phyloP scores from a whole-genome alignment of 164 flowering plant genomes.

The Nymphaea colorata region DNA sequence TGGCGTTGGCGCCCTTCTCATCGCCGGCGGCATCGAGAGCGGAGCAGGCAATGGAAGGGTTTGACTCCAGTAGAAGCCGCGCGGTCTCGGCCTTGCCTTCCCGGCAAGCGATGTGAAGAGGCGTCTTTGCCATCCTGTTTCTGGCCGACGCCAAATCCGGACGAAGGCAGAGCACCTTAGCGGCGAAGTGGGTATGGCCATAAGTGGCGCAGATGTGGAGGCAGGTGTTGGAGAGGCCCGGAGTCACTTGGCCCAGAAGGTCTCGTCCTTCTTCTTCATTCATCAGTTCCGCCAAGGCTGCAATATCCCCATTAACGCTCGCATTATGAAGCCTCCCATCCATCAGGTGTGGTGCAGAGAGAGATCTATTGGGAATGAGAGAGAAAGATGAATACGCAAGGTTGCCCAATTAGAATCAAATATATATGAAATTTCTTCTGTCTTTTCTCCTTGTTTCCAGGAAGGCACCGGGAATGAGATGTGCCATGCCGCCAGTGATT shows the following conservation, averaged over 20 bases:
- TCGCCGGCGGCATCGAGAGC: not conserved
- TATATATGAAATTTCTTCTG: not conserved
- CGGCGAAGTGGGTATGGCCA: not conserved
- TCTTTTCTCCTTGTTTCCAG: not conserved
- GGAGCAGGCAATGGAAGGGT: not conserved
- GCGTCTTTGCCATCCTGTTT: not conserved
- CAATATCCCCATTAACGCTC: not conserved
- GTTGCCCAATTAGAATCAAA: not conserved
- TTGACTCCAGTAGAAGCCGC: not conserved
- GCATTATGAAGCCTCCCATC: not conserved
- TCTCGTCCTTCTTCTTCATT: not conserved
- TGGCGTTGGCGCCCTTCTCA: not conserved
- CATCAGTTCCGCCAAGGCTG: not conserved
- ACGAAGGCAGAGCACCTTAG: not conserved
- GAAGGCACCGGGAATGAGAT: not conserved
- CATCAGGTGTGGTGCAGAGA: not conserved
- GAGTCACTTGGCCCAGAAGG: not conserved
- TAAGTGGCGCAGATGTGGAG: not conserved
- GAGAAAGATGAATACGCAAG: not conserved
- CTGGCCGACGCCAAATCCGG: not conserved
- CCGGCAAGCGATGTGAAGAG: not conserved
- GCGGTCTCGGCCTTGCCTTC: not conserved
- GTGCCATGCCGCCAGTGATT: not conserved
- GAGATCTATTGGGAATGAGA: not conserved
- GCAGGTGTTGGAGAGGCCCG: not conserved